phyloP scores from a whole-genome alignment of 768 basidiomycete species.

The Lentinula boryana region DNA sequence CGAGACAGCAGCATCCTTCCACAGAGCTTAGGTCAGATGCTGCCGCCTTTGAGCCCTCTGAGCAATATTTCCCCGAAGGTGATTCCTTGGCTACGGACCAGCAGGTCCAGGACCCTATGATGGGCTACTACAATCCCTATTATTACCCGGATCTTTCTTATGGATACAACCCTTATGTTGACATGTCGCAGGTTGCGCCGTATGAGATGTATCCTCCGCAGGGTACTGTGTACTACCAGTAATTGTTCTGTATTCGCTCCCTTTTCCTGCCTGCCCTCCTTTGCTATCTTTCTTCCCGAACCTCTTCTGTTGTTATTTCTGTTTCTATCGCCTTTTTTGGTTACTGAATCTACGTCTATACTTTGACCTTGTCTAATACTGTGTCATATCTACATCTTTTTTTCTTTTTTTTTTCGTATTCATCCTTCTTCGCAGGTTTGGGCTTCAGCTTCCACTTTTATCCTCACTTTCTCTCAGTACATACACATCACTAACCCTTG shows the following conservation, averaged over 20 bases:
- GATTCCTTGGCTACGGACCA: constrained; percentile 17
- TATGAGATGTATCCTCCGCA: constrained; percentile 62
- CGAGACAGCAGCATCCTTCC: constrained; percentile 17
- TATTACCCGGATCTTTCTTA: constrained; percentile 65
- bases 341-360: not conserved
- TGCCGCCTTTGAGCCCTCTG: constrained; percentile 12
- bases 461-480: not conserved
- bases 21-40: constrained; percentile 20
- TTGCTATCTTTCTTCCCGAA: not conserved
- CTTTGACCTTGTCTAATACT: not conserved
- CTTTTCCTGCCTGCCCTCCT: constrained; percentile 13
- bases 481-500: not conserved
- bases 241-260: constrained; percentile 16
- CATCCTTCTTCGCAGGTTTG: not conserved
- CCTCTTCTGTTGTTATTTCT: not conserved
- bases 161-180: constrained; percentile 61
- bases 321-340: not conserved
- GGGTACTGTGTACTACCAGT: constrained; percentile 59
- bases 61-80: constrained; percentile 20
- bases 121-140: constrained; percentile 62
- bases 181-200: constrained; percentile 57
- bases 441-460: not conserved
- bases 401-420: not conserved
- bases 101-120: constrained; percentile 31
- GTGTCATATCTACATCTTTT: not conserved